Percentiles rank a stretch among this genome's conserved stretches.
phyloP scores from a whole-genome alignment of 2,329 filamentous ascomycete genomes.

The Magnaporthiopsis poae region DNA sequence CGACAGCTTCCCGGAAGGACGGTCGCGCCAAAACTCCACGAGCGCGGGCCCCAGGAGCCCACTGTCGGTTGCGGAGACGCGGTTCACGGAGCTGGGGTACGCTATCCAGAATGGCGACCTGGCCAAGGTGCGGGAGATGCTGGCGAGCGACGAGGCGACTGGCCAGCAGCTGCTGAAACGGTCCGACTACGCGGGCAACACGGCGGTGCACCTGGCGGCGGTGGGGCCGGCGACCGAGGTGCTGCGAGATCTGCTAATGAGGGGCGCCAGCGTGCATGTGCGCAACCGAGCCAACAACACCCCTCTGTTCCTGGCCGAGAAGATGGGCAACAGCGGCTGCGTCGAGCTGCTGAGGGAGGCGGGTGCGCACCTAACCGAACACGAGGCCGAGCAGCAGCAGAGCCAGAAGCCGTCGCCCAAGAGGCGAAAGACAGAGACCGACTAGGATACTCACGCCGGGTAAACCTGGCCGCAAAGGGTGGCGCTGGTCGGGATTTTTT shows the following conservation, averaged over 20 bases:
- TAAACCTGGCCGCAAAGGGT: background rate
- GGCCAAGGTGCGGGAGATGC: conserved; percentile 53
- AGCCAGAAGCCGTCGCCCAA: background rate
- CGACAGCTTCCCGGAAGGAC: conserved; percentile 33
- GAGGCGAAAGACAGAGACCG: background rate
- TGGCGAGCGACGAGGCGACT: conserved; percentile 50
- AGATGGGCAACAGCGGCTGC: conserved; percentile 44
- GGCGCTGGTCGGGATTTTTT: background rate
- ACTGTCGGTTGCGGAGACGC: conserved; percentile 44
- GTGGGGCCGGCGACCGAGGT: conserved; percentile 45
- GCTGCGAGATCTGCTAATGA: conserved; percentile 46
- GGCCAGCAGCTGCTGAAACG: conserved; percentile 57
- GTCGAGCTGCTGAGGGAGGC: conserved; percentile 46
- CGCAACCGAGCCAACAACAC: conserved; percentile 57
- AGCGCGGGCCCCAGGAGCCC: conserved; percentile 33
- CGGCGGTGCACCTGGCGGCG: conserved; percentile 50
- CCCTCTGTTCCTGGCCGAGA: conserved; percentile 52
- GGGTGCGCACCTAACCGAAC: conserved; percentile 50
- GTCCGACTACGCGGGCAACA: conserved; percentile 74
- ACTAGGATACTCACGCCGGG: background rate
- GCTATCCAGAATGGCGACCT: conserved; percentile 66
- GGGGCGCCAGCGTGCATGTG: conserved; percentile 57
- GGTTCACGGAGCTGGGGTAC: conserved; percentile 68
- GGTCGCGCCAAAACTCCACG: conserved; percentile 44
- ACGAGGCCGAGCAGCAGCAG: conserved; percentile 24